Evolutionary conservation across 257 asterid genomes (phyloP), one percentile per base, ranked within the genome.

Genomic region (Capsicum baccatum): DNA sequence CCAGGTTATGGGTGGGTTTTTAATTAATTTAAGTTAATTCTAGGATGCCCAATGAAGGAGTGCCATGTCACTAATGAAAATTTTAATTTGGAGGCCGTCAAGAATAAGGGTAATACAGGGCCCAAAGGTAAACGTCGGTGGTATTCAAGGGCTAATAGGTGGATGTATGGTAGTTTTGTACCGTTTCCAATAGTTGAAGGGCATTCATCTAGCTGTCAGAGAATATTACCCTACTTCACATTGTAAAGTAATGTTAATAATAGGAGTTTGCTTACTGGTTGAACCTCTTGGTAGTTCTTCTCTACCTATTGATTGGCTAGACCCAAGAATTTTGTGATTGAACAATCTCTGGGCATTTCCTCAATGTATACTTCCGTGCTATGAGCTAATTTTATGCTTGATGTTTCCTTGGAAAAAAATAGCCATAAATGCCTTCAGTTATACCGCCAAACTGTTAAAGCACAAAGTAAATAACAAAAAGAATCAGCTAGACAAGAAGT

Each of bases 221-320:
- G 58, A n/a, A 71, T 71, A 26, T 19, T 9, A 47, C 79, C 79
- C 6, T 71, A 71, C 58, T 47, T 71, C 79, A 71, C 39, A 3
- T 6, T 71, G 9, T n/a, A 71, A 71, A 47, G 39, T 47, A 47
- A 10, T 47, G 17, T 73, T 73, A 6, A 11, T 2, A n/a, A 47
- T 57, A 73, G 14, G 37, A 70, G 56, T 70, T 16, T 70, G 57
- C 58, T n/a, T 71, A 47, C 17, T 73, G 80, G 58, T 44, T 70
- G 56, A 70, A 9, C 35, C 35, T 17, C 79, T 44, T 17, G 56
- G 35, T 47, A 70, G 57, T 73, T 73, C 79, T 9, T 70, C 56
- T 11, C 56, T 11, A n/a, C 58, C 59, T 47, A 73, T 44, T 71
- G 33, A 73, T 44, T 47, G 39, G 6, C 39, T 68, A 16, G 14